Conservation (phyloP, 495 filamentous ascomycete species). For the Trichoderma reesei region DNA sequence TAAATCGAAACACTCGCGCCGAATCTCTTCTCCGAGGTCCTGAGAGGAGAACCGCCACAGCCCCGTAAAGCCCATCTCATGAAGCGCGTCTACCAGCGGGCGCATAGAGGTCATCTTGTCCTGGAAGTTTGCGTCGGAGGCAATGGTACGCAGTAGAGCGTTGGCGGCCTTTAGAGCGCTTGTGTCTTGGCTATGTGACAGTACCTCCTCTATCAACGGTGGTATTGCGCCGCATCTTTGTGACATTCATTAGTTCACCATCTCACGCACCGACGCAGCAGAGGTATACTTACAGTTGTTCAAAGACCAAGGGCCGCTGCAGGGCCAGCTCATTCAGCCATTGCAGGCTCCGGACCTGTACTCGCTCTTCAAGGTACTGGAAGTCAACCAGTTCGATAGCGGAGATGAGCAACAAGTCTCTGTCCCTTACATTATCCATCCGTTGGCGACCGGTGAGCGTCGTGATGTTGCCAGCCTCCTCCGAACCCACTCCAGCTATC, state of each 20-base stretch:
- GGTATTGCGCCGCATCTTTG: slow-evolving; percentile 39
- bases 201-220: slow-evolving; percentile 42
- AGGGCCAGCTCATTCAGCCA: slow-evolving; percentile 42
- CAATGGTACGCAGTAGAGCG: slow-evolving; percentile 39
- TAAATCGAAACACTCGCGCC: slow-evolving; percentile 40
- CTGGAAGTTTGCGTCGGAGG: slow-evolving; percentile 34
- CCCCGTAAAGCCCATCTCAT: slow-evolving; percentile 48
- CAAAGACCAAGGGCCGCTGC: slow-evolving; percentile 36
- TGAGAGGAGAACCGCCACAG: slow-evolving; percentile 43
- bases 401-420: slow-evolving; percentile 45
- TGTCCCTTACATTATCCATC: slow-evolving; percentile 37
- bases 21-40: slow-evolving; percentile 32
- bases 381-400: slow-evolving; percentile 49
- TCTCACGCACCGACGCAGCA: not conserved
- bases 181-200: slow-evolving; percentile 44
- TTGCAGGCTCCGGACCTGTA: slow-evolving; percentile 41
- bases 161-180: slow-evolving; percentile 43
- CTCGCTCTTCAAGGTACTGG: slow-evolving; percentile 42
- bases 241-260: slow-evolving; percentile 13
- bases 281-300: slow-evolving; percentile 34
- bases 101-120: slow-evolving; percentile 27
- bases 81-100: slow-evolving; percentile 35
- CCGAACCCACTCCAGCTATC: slow-evolving; percentile 37
- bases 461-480: slow-evolving; percentile 23
- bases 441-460: slow-evolving; percentile 30